phyloP scores from a whole-genome alignment of 2,329 filamentous ascomycete genomes.

The Botrytis porri region DNA sequence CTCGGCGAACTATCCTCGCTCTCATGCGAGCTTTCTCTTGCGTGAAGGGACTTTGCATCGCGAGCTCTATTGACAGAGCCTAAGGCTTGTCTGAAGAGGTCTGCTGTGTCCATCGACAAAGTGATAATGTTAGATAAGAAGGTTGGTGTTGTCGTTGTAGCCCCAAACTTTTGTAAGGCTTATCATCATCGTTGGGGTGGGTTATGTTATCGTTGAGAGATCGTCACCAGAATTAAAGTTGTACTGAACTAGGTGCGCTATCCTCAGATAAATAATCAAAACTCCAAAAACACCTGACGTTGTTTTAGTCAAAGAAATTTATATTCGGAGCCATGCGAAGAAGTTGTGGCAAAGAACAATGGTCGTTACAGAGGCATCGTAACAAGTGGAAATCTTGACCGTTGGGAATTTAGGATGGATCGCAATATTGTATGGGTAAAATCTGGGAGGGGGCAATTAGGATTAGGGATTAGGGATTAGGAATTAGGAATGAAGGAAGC shows the following conservation, averaged over 20 bases:
- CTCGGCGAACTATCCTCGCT: conserved; percentile 54
- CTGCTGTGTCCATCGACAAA: conserved; percentile 54
- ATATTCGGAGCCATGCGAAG: not conserved
- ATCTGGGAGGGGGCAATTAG: not conserved
- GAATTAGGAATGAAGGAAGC: not conserved
- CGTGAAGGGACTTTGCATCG: conserved; percentile 33
- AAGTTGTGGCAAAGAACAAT: not conserved
- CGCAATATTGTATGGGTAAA: not conserved
- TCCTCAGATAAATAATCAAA: not conserved
- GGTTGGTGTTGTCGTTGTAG: conserved; percentile 17
- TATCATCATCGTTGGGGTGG: conserved; percentile 31
- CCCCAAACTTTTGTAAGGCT: conserved; percentile 24
- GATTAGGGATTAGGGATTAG: not conserved
- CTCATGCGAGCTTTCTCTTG: conserved; percentile 42
- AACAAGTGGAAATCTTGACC: not conserved
- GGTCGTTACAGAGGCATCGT: not conserved
- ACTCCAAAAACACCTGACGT: conserved; percentile 11
- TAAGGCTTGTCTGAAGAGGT: conserved; percentile 59
- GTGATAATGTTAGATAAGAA: not conserved
- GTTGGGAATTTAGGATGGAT: not conserved
- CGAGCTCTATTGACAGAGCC: conserved; percentile 39
- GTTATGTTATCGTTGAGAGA: conserved; percentile 15
- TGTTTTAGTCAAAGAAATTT: not conserved
- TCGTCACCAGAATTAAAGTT: conserved; percentile 13
- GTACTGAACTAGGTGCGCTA: not conserved